Evolutionary conservation across 2,329 filamentous ascomycete species (phyloP), one percentile per base, ranked within the genome.

Genomic region (Monosporascus sp.): DNA sequence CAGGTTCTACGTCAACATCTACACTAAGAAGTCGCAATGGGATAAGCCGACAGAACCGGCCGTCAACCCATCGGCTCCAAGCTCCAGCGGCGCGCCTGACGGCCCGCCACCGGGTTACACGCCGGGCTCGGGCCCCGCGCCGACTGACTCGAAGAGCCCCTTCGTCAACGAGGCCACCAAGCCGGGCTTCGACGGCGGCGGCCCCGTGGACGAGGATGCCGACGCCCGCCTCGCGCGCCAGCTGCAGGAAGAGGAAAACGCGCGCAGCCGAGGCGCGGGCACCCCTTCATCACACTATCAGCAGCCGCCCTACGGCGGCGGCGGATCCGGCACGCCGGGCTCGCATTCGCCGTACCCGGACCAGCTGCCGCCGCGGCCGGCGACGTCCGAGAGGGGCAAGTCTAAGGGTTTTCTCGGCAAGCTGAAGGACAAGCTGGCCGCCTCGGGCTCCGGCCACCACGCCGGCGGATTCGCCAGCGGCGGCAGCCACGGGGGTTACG

Each of bases 11-110:
- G 88, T 96, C 55, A 94, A 97, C 74, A 82, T 88, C 56, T 82
- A 85, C 70, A 96, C 91, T 59, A 94, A 94, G 65, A 80, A 88
- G 67, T 96, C 92, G 5, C 88, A 93, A 79, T 97, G 92, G 92
- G 88, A 96, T 5, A 87, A 83, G 61, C 91, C 91, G 18, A 89
- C 84, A 38, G 79, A 79, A 50, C 85, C 88, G 44, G 83, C 84
- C 50, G 80, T 82, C 59, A 77, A 80, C 17, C 70, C 78, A 15
- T 25, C 22, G 5, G 43, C 43, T 15, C 14, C 20, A 3, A 18
- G 14, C 7, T 66, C 75, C 14, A 68, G 68, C 37, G 65, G 60
- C 46, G 67, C 68, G 6, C 75, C 85, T 14, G 70, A 76, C 5
- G 88, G 83, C 38, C 78, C 86, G 3, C 89, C 89, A 14, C 87